Base-by-base conservation (phyloP, 495 filamentous ascomycete genomes). In the Penicillium chermesinum region DNA sequence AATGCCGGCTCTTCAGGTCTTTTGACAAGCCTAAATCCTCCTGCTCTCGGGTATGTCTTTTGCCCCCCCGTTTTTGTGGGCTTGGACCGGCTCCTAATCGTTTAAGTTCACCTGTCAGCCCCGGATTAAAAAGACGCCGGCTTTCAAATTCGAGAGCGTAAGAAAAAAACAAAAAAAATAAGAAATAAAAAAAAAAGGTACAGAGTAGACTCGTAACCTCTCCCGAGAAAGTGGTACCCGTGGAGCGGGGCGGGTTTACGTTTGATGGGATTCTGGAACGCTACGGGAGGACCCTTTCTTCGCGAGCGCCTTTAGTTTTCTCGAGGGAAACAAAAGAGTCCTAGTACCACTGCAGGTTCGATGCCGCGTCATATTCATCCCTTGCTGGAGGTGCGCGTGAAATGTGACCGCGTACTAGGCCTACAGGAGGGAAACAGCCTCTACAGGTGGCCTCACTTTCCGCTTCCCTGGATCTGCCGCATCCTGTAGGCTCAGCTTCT, bases 341-440 rank as follows among this genome's bases (percentile, higher is more conserved):
- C 41, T 17, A 27, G 27, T 42, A 19, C 17, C 27, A 17, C 18
- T 39, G 41, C 25, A 46, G 27, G n/a, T 9, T 16, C 17, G 38
- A 40, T 15, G 45, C 49, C 49, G 49, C 54, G 54, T 57, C 49
- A 57, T 52, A 41, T 37, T 8, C 20, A 43, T 57, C 54, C 54
- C 54, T 57, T 57, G 54, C 54, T 51, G 49, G 37, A 22, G 39
- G 32, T 19, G 15, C 21, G 32, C 42, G 19, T n/a, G 25, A 30
- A 30, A 4, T 30, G 25, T 10, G 25, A 30, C 25, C n/a, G n/a
- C n/a, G n/a, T n/a, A n/a, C n/a, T n/a, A n/a, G n/a, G n/a, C n/a
- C n/a, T n/a, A n/a, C n/a, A n/a, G n/a, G n/a, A n/a, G n/a, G n/a
- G n/a, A n/a, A n/a, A n/a, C n/a, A n/a, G n/a, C n/a, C n/a, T n/a